phyloP scores from a whole-genome alignment of 257 asterid genomes.

The Datura wrightii region DNA sequence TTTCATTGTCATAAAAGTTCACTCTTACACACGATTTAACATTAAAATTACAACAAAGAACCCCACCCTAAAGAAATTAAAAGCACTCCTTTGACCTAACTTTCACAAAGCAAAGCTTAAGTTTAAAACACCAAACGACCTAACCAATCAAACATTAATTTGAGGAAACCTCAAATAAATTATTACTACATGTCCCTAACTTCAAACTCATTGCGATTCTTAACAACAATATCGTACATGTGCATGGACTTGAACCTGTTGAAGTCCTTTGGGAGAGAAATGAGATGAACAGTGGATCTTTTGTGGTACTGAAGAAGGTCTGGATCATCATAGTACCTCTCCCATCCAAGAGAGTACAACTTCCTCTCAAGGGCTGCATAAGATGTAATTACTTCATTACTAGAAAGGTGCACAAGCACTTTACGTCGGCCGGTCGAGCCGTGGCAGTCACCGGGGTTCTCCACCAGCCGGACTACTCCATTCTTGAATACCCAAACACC shows the following conservation, averaged over 20 bases:
- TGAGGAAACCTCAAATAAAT: neutral
- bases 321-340: conserved; percentile 58
- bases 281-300: conserved; percentile 55
- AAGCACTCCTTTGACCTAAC: conserved; percentile 18
- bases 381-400: conserved; percentile 47
- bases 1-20: conserved; percentile 15
- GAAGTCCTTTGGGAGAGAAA: conserved; percentile 58
- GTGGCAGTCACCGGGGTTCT: conserved; percentile 45
- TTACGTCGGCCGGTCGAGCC: conserved; percentile 43
- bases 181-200: conserved; percentile 44
- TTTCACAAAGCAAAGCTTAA: neutral
- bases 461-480: conserved; percentile 50
- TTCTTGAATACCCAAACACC: conserved; percentile 58
- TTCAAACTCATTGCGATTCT: conserved; percentile 48
- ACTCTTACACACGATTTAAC: neutral
- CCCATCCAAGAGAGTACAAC: conserved; percentile 51
- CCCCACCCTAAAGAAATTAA: neutral
- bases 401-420: conserved; percentile 45
- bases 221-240: conserved; percentile 53
- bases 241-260: conserved; percentile 54
- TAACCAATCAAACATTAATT: neutral
- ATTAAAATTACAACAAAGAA: neutral
- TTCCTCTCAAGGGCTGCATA: conserved; percentile 47
- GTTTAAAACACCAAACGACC: conserved; percentile 4
- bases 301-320: conserved; percentile 57